Conservation (phyloP, 2,329 filamentous ascomycete genomes). For the Fusarium mundagurra region DNA sequence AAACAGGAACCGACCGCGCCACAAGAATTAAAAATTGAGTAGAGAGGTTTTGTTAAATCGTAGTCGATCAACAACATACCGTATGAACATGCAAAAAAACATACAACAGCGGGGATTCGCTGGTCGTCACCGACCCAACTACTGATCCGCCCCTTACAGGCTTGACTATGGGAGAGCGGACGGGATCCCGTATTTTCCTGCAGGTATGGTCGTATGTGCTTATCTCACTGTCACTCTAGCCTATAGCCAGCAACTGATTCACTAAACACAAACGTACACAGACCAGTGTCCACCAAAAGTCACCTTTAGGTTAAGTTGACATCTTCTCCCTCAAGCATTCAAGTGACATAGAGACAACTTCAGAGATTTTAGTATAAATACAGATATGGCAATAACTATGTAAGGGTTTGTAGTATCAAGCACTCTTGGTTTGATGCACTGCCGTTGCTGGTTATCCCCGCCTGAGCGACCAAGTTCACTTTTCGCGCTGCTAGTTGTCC, state of each 20-base stretch:
- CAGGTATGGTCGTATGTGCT: neutral
- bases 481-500: no score
- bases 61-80: no score
- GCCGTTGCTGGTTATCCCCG: no score
- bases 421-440: no score
- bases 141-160: slow-evolving; percentile 1
- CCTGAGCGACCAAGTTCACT: no score
- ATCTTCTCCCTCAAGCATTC: rapidly evolving
- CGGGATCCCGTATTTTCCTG: slow-evolving; percentile 10
- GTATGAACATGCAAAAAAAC: neutral
- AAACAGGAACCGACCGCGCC: rapidly evolving
- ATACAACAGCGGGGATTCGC: slow-evolving; percentile 8
- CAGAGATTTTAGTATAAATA: rapidly evolving
- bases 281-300: neutral
- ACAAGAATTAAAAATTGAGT: neutral
- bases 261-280: no score
- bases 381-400: rapidly evolving
- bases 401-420: rapidly evolving
- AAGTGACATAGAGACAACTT: rapidly evolving
- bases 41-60: rapidly evolving
- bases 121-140: slow-evolving; percentile 11
- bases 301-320: neutral
- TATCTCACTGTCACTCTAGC: rapidly evolving
- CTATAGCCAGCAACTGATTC: rapidly evolving
- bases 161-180: slow-evolving; percentile 9